Evolutionary conservation across 129 eudicot species (phyloP).

Genomic region (Lonicera japonica): DNA sequence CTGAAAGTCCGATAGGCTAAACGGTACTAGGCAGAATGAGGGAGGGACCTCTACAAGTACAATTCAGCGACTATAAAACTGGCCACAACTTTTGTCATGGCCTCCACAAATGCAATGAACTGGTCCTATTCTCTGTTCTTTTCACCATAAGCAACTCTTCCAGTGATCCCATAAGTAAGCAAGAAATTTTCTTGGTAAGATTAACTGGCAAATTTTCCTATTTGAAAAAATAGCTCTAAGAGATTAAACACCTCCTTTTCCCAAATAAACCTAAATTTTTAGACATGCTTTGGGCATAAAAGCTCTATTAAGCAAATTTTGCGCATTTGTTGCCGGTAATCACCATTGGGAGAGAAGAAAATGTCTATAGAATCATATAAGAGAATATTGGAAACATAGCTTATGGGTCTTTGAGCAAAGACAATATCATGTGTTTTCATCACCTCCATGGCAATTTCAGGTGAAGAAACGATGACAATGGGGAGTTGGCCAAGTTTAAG

Average conservation of each 20-base stretch:
- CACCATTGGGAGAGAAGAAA: conserved; percentile 27
- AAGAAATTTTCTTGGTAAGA: conserved; percentile 27
- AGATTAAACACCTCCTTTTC: conserved; percentile 27
- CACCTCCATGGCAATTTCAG: conserved; percentile 23
- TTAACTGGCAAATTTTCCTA: conserved; percentile 9
- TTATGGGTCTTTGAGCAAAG: conserved; percentile 23
- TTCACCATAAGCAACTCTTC: conserved; percentile 31
- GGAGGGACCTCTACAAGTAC: too few species aligned
- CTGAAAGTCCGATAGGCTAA: too few species aligned
- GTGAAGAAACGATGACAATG: conserved; percentile 25
- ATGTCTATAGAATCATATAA: conserved; percentile 19
- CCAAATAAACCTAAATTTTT: conserved; percentile 14
- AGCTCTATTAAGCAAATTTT: conserved; percentile 35
- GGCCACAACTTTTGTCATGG: conserved; percentile 7
- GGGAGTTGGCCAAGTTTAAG: conserved; percentile 23
- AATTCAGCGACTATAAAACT: conserved; percentile 31
- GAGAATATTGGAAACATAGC: conserved; percentile 16
- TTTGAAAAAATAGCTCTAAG: conserved; percentile 6
- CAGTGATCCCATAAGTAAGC: conserved; percentile 19
- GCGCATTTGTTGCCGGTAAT: conserved; percentile 26
- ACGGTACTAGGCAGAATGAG: too few species aligned
- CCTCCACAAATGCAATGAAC: conserved; percentile 18
- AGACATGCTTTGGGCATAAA: conserved; percentile 25
- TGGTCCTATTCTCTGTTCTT: conserved; percentile 21
- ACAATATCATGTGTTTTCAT: conserved; percentile 27